Evolutionary conservation across 1,284 basidiomycete genomes (phyloP), one percentile per base, ranked within the genome.

Genomic region (Ceratobasidium sp.): DNA sequence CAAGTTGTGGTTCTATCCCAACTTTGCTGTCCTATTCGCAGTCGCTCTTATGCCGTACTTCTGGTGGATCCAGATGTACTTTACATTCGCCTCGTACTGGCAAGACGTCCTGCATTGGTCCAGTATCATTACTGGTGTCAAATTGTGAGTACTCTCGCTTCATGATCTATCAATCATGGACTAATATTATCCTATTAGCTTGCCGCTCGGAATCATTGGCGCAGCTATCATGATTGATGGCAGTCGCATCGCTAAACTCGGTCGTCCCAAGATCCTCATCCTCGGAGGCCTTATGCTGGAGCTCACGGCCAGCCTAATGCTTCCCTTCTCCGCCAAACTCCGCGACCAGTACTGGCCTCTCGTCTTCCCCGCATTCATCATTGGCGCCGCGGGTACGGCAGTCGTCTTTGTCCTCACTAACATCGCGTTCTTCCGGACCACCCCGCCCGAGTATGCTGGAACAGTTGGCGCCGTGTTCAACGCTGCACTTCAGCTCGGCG

Each of bases 331-430:
- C 12, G 86, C 85, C 0, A 85, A 88, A 70, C 48, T 52, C 17
- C 74, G 83, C 0, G 84, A 86, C 13, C 81, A 84, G 26, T 90
- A 89, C 82, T 90, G 87, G 87, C 79, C 82, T 0, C 84, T 84
- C 78, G 83, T 86, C 66, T 87, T 90, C 81, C 89, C 89, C 26
- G 89, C 85, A n/a, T 88, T 88, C 46, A 57, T 68, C 52, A 77
- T 69, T 50, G 76, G 76, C 26, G 61, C 56, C 38, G 44, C 42
- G 3, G 76, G 76, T 23, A 70, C 2, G 1, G 69, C 69, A 2
- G 17, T 62, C 33, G 26, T 77, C 65, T 77, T 67, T n/a, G n/a
- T n/a, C n/a, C n/a, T n/a, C n/a, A n/a, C n/a, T n/a, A n/a, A n/a
- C n/a, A n/a, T n/a, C n/a, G n/a, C n/a, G n/a, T n/a, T n/a, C n/a